Evolutionary conservation across 352 stramenopile genomes (phyloP).

Genomic region (Globisporangium perplexum): DNA sequence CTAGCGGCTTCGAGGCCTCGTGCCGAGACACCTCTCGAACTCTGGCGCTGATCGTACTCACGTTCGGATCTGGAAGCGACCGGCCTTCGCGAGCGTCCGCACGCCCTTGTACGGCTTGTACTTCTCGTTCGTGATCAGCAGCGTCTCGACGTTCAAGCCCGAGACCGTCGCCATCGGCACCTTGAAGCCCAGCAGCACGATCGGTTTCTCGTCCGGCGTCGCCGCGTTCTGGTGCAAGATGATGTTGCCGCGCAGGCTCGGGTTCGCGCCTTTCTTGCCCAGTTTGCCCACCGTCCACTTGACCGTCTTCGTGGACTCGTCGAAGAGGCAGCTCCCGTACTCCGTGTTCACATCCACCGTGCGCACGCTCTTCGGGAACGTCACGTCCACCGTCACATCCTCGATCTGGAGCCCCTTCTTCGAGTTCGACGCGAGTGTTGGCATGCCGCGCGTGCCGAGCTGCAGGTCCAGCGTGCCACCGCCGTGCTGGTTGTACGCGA

Average conservation of each 20-base stretch:
- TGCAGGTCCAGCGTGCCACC: slow-evolving; percentile 63
- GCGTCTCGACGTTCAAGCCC: slow-evolving; percentile 92
- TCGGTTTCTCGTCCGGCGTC: slow-evolving; percentile 90
- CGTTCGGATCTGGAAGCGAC: slow-evolving; percentile 94
- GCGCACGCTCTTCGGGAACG: slow-evolving; percentile 94
- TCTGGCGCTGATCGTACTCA: slow-evolving; percentile 13
- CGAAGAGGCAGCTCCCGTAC: slow-evolving; percentile 92
- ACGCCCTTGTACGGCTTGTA: slow-evolving; percentile 99
- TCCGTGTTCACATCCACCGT: slow-evolving; percentile 94
- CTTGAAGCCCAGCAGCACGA: slow-evolving; percentile 95
- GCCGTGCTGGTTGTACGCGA: slow-evolving; percentile 77
- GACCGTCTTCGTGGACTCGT: slow-evolving; percentile 91
- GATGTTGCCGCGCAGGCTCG: slow-evolving; percentile 90
- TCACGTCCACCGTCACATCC: slow-evolving; percentile 94
- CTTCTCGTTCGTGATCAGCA: slow-evolving; percentile 94
- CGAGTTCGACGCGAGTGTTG: slow-evolving; percentile 71
- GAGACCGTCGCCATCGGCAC: slow-evolving; percentile 95
- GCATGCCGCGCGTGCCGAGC: slow-evolving; percentile 69
- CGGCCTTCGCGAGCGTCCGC: slow-evolving; percentile 94
- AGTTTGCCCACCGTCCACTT: slow-evolving; percentile 96
- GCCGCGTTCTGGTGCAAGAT: slow-evolving; percentile 81
- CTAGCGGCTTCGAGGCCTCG: too few species aligned
- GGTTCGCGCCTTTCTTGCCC: slow-evolving; percentile 82
- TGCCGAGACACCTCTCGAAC: too few species aligned
- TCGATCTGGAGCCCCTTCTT: slow-evolving; percentile 79